A percentile compares a stretch with the other conserved stretches of the same genome.
Conservation (phyloP, 176 grass and related monocot species). For the Phyllostachys edulis region DNA sequence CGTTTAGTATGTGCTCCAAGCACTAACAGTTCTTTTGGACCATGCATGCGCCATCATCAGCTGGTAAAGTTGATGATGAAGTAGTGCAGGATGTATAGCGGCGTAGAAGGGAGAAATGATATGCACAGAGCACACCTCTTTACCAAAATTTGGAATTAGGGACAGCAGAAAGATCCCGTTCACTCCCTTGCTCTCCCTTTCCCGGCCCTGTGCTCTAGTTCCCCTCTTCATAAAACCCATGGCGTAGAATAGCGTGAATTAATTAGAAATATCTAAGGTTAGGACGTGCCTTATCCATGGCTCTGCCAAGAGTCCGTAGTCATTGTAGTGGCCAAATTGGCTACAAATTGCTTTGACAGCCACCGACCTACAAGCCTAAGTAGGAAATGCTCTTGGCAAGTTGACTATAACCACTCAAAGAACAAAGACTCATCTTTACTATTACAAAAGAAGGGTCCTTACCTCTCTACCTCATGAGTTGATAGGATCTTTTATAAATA, state of each 20-base stretch:
- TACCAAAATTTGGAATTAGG: background rate
- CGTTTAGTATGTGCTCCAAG: background rate
- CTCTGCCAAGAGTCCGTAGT: no score
- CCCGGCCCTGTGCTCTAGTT: background rate
- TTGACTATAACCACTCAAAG: no score
- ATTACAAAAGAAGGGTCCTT: no score
- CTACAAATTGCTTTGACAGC: background rate
- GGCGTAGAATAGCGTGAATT: background rate
- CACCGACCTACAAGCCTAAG: no score
- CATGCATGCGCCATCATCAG: no score
- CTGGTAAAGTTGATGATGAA: background rate
- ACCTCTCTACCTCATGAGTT: no score
- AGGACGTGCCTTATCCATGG: no score
- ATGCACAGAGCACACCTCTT: background rate
- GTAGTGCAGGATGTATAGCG: background rate
- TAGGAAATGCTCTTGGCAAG: no score
- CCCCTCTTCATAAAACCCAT: background rate
- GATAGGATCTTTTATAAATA: no score
- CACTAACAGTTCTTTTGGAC: background rate
- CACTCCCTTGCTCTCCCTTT: background rate
- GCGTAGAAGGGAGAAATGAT: no score
- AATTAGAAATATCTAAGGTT: background rate
- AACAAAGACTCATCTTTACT: no score
- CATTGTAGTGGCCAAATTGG: slow-evolving; percentile 1
- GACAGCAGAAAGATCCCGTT: background rate